These are phyloP conservation scores for Grifola frondosa DNA, from an alignment of 1,284 basidiomycete genomes.

Conservation along the genomic window DNA sequence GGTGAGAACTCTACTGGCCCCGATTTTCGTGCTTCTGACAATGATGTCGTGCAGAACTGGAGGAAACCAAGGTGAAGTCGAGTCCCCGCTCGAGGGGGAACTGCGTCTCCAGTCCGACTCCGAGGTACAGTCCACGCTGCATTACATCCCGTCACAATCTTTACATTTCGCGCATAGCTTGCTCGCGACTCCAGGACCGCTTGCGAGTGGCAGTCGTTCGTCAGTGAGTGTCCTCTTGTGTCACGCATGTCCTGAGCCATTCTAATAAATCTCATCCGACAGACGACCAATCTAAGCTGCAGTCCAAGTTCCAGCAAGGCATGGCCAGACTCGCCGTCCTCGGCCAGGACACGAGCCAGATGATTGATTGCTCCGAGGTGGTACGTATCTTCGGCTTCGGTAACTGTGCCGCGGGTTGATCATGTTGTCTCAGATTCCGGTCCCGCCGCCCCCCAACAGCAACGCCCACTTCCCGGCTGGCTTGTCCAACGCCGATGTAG, in stretches of 20 bases:
- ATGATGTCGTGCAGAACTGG: conserved; percentile 32
- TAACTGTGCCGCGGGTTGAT: no score
- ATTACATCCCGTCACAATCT: no score
- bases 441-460: conserved; percentile 27
- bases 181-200: conserved; percentile 27
- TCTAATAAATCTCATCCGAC: neutral
- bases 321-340: conserved; percentile 31
- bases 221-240: conserved; percentile 19
- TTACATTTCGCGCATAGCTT: conserved; percentile 13
- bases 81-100: conserved; percentile 38
- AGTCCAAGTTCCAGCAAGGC: conserved; percentile 27
- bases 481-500: conserved; percentile 32
- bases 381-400: conserved; percentile 11
- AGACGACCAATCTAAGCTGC: conserved; percentile 31
- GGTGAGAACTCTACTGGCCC: neutral
- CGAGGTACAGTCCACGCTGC: conserved; percentile 31
- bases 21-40: neutral
- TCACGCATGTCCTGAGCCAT: neutral
- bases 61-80: conserved; percentile 36
- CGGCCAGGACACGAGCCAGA: conserved; percentile 25
- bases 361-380: conserved; percentile 27
- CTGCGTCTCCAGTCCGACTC: conserved; percentile 44
- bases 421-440: conserved; percentile 19
- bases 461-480: conserved; percentile 37
- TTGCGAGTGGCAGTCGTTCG: conserved; percentile 40